Conservation (phyloP, 208 protist genomes). For the Acanthamoeba castellanii region DNA sequence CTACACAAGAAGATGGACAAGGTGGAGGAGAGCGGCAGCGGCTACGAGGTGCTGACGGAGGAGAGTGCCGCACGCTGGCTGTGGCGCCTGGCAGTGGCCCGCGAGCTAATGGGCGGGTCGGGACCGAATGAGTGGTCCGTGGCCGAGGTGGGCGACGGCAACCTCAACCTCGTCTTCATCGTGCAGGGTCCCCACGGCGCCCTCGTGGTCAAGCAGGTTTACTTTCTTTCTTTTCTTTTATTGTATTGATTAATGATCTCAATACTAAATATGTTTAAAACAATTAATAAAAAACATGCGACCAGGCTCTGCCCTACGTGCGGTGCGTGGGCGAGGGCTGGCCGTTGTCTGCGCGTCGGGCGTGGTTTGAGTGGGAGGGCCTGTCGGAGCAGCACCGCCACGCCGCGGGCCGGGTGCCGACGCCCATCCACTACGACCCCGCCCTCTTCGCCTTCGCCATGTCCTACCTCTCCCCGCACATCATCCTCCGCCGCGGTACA, state of each 20-base stretch:
- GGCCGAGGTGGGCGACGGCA: constrained; percentile 66
- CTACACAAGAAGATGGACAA: no score
- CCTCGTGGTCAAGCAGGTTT: constrained; percentile 64
- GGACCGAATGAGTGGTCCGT: not conserved
- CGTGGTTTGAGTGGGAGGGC: constrained; percentile 62
- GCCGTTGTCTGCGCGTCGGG: constrained; percentile 59
- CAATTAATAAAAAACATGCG: no score
- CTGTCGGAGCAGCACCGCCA: constrained; percentile 37
- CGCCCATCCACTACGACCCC: constrained; percentile 28
- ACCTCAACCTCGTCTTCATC: constrained; percentile 74
- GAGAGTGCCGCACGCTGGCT: not conserved
- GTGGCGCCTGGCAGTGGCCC: not conserved
- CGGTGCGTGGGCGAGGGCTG: constrained; percentile 67
- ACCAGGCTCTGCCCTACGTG: constrained; percentile 66
- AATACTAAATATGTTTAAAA: not conserved
- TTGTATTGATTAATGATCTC: not conserved
- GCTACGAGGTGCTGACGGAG: not conserved
- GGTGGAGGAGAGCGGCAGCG: no score
- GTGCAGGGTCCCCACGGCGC: not conserved
- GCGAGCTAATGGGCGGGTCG: not conserved
- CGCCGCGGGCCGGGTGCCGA: constrained; percentile 10
- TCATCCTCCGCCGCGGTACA: constrained; percentile 47
- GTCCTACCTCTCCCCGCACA: constrained; percentile 62
- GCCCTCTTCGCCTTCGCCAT: not conserved
- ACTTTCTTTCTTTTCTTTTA: not conserved